Conservation (phyloP, 768 basidiomycete genomes). For the Strobilomyces confusus region DNA sequence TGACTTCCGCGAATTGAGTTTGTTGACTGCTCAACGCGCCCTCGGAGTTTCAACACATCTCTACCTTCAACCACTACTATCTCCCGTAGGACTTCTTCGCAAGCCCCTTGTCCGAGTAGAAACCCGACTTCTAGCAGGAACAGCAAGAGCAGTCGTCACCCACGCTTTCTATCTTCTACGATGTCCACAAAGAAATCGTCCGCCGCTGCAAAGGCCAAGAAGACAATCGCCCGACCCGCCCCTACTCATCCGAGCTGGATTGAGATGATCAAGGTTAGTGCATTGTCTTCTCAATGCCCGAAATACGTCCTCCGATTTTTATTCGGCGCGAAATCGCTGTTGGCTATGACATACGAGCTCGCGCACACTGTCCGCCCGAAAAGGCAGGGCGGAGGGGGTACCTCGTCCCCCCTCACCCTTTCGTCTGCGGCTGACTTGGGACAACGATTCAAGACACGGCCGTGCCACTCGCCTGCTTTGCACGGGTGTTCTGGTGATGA, state of each 20-base stretch:
- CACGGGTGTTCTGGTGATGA: conserved; percentile 6
- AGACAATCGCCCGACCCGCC: conserved; percentile 29
- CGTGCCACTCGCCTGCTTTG: conserved; percentile 3
- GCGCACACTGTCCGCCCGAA: conserved; percentile 23
- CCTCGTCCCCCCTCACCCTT: conserved; percentile 7
- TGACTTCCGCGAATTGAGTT: conserved; percentile 38
- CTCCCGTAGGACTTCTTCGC: conserved; percentile 29
- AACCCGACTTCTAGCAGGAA: conserved; percentile 12
- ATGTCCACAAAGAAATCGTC: conserved; percentile 45
- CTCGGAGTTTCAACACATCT: conserved; percentile 40
- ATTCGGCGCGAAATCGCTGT: conserved; percentile 2
- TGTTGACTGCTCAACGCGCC: conserved; percentile 38
- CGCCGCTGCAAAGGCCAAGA: conserved; percentile 41
- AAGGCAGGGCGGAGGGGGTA: conserved; percentile 41
- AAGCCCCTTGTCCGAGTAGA: conserved; percentile 11
- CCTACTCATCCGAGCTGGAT: conserved; percentile 52
- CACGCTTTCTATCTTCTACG: conserved; percentile 16
- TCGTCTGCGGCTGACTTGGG: conserved; percentile 11
- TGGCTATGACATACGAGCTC: conserved; percentile 7
- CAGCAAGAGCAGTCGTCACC: conserved; percentile 16
- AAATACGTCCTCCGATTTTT: conserved; percentile 13
- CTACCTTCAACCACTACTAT: conserved; percentile 48
- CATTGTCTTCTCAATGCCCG: conserved; percentile 8
- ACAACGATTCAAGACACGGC: conserved; percentile 3
- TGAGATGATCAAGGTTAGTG: conserved; percentile 77